Evolutionary conservation across 306 rosid genomes (phyloP).

Genomic region (Vigna unguiculata): DNA sequence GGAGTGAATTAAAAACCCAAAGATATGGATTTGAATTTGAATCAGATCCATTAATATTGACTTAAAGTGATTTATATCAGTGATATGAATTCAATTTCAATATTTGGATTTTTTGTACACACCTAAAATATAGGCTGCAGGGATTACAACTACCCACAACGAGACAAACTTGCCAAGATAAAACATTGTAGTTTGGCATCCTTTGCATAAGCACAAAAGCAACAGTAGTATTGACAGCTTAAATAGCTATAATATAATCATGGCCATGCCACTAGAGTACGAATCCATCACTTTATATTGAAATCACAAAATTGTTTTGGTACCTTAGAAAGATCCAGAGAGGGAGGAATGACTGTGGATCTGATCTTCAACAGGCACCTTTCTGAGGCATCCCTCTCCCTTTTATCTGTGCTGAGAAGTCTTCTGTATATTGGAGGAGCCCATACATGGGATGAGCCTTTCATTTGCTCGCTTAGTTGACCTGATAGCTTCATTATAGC

Average conservation of each 20-base stretch:
- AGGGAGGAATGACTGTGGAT: conserved; percentile 73
- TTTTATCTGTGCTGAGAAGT: conserved; percentile 81
- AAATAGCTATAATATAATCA: conserved; percentile 25
- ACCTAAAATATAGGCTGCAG: conserved; percentile 4
- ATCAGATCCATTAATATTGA: too few species aligned
- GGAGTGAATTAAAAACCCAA: too few species aligned
- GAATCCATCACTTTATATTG: conserved; percentile 13
- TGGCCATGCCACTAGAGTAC: conserved; percentile 24
- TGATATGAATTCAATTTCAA: too few species aligned
- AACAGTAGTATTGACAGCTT: conserved; percentile 1
- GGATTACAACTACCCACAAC: conserved; percentile 15
- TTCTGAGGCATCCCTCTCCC: conserved; percentile 84
- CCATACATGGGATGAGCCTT: conserved; percentile 77
- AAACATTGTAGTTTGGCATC: conserved; percentile 15
- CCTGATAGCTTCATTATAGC: conserved; percentile 68
- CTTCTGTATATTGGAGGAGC: conserved; percentile 80
- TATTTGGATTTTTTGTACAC: too few species aligned
- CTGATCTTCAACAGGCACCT: conserved; percentile 77
- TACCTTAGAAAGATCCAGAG: conserved; percentile 78
- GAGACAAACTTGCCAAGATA: conserved; percentile 24
- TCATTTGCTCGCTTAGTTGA: conserved; percentile 66
- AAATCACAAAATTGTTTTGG: conserved; percentile 21
- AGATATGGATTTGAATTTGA: too few species aligned
- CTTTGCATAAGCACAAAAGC: conserved; percentile 20
- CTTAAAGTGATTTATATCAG: too few species aligned